These are phyloP conservation scores for Tricholoma saponaceum DNA, from an alignment of 768 basidiomycete species.

Conservation along the genomic window DNA sequence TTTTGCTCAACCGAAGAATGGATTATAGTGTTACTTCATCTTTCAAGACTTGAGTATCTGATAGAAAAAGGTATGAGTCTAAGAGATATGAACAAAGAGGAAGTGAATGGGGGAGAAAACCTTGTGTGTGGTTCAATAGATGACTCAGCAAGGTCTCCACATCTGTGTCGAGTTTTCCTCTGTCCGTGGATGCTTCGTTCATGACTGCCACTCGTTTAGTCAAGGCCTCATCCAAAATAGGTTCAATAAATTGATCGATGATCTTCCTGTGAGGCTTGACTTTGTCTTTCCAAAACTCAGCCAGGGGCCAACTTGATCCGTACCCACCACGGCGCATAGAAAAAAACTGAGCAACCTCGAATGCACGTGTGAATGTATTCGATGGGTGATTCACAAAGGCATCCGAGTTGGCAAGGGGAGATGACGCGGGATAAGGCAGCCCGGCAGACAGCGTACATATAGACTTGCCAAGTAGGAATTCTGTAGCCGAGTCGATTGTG, in stretches of 20 bases:
- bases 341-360: slow-evolving; percentile 41
- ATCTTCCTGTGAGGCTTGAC: slow-evolving; percentile 40
- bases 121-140: slow-evolving; percentile 50
- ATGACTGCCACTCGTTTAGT: slow-evolving; percentile 18
- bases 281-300: slow-evolving; percentile 49
- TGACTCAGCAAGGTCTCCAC: slow-evolving; percentile 46
- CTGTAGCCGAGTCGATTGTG: slow-evolving; percentile 61
- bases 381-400: slow-evolving; percentile 30
- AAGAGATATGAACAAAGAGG: background rate
- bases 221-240: slow-evolving; percentile 46
- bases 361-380: slow-evolving; percentile 44
- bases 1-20: background rate
- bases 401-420: slow-evolving; percentile 22
- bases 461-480: slow-evolving; percentile 54
- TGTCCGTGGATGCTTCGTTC: background rate
- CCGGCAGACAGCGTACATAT: slow-evolving; percentile 46
- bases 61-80: background rate
- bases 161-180: slow-evolving; percentile 12
- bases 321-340: slow-evolving; percentile 27
- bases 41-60: slow-evolving; percentile 17
- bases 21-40: slow-evolving; percentile 12
- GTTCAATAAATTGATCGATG: slow-evolving; percentile 48
- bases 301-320: slow-evolving; percentile 42
- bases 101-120: slow-evolving; percentile 24
- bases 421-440: slow-evolving; percentile 42